Evolutionary conservation across 2,329 filamentous ascomycete genomes (phyloP), one percentile per base, ranked within the genome.

Genomic region (Fusarium palustre): DNA sequence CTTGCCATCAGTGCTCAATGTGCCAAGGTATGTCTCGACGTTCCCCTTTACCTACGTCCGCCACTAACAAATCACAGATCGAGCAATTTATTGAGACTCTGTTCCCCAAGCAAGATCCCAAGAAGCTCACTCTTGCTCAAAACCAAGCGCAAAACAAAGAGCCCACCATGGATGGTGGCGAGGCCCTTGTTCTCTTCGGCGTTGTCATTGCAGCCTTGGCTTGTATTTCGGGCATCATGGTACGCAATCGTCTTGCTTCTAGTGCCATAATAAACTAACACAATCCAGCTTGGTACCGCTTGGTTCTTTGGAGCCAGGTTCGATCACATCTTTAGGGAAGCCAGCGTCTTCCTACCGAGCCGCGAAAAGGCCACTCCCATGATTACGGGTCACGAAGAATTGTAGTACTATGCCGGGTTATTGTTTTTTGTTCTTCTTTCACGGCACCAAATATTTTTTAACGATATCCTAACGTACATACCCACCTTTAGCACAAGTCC

Each of bases 21-120:
- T 77, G 95, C 89, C 76, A 94, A 93, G 87, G 92, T 95, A 77
- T 41, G 69, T 41, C 7, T 53, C 31, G 4, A 1, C 4, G 12
- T 5, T 5, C 25, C 3, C 16, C 2, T 6, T 10, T 6, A 7
- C 7, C 10, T 15, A 46, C 7, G 8, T 11, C 2, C 3, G 16
- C 18, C 38, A 46, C 75, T 78, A 63, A 70, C 61, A 28, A 30
- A 3, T 10, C 34, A 6, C 74, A 96, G 92, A 92, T 97, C 70
- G 94, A 98, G 79, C 92, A 96, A 84, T 97, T 97, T 78, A 97
- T 98, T 78, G 95, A 98, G 80, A 90, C 90, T 7, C 89, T 98
- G 72, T 98, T 94, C 88, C 96, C 96, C 5, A 87, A 88, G 11
- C 93, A 97, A 80, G 89, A 92, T 68, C 87, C 92, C 45, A 90